Conservation (phyloP, 1,139 yeast species). For the Yamadazyma taylorii region DNA sequence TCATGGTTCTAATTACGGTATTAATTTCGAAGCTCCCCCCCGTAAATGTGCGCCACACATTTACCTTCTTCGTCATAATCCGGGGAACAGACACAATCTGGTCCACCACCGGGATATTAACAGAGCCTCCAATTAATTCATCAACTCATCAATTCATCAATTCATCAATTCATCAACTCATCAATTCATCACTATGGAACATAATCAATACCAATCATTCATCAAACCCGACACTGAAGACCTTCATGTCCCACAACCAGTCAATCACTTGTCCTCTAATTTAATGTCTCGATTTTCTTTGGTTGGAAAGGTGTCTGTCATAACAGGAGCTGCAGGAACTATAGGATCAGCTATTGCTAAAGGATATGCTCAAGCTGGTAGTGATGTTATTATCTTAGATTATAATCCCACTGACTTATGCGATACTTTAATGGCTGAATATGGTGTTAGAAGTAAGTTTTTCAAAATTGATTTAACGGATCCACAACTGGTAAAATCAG, state of each 20-base stretch:
- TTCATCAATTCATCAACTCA: too few relatives aligned
- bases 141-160: too few relatives aligned
- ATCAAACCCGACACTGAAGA: conserved; percentile 16
- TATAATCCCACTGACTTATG: conserved; percentile 37
- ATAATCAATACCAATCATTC: conserved; percentile 10
- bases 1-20: too few relatives aligned
- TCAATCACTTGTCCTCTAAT: conserved; percentile 19
- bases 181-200: background rate
- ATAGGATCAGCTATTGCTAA: conserved; percentile 79
- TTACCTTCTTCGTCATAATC: too few relatives aligned
- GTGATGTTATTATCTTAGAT: conserved; percentile 59
- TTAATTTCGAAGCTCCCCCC: too few relatives aligned
- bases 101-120: too few relatives aligned
- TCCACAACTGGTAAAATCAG: conserved; percentile 35
- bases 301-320: conserved; percentile 73
- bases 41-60: too few relatives aligned
- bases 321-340: conserved; percentile 80
- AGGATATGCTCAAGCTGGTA: conserved; percentile 82
- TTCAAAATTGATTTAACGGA: conserved; percentile 43
- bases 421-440: conserved; percentile 48
- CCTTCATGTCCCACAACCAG: conserved; percentile 22
- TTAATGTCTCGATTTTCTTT: conserved; percentile 51
- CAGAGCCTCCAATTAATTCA: too few relatives aligned
- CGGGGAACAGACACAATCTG: too few relatives aligned
- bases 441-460: conserved; percentile 57